Evolutionary conservation across 495 filamentous ascomycete species (phyloP).

Genomic region (Xylaria palmicola): DNA sequence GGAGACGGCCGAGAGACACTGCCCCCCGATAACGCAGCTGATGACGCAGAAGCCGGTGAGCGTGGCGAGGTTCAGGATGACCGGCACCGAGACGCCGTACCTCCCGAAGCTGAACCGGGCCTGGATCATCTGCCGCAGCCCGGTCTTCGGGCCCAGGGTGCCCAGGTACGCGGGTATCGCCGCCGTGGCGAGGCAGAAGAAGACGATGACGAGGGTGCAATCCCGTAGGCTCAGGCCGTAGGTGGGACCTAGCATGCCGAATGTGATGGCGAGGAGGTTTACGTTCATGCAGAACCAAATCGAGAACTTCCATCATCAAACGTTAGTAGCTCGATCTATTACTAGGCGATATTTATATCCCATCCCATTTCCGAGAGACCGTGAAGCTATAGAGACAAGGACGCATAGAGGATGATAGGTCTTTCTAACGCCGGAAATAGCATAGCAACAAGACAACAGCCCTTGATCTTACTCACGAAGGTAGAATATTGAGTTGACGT

Average conservation of each 20-base stretch:
- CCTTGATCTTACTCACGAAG: constrained; percentile 18
- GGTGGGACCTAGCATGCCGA: constrained; percentile 54
- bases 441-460: background rate
- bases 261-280: constrained; percentile 41
- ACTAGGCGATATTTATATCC: background rate
- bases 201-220: constrained; percentile 50
- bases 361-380: background rate
- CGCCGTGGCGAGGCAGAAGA: constrained; percentile 53
- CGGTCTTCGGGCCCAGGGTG: constrained; percentile 50
- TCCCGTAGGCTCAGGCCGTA: constrained; percentile 51
- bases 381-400: background rate
- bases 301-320: constrained; percentile 30
- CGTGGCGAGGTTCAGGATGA: constrained; percentile 50
- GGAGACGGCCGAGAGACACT: constrained; percentile 52
- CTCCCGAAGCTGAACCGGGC: constrained; percentile 54
- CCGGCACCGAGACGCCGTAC: constrained; percentile 44
- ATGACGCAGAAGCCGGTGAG: constrained; percentile 50
- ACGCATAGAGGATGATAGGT: background rate
- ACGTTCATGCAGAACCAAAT: constrained; percentile 36
- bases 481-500: constrained; percentile 47
- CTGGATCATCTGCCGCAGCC: constrained; percentile 57
- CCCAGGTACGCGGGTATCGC: constrained; percentile 51
- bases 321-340: background rate
- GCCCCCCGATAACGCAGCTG: constrained; percentile 46
- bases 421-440: background rate